Percentiles rank a stretch among this genome's conserved stretches.
Evolutionary conservation across 305 asterid species (phyloP).

Genomic region (Caryopteris hybrid): DNA sequence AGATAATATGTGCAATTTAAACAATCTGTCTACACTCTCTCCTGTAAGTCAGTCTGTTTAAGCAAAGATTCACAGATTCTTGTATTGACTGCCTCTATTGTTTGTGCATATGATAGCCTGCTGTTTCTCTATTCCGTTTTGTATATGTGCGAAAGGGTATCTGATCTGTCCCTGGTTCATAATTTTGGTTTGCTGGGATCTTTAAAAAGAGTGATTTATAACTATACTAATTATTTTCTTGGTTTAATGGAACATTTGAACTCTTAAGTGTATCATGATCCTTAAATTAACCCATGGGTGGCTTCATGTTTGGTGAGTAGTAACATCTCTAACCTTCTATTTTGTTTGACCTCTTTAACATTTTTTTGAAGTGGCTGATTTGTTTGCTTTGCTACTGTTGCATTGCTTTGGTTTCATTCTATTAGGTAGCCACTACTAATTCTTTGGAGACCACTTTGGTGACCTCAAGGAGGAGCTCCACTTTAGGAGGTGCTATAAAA

Average conservation of each 20-base stretch:
- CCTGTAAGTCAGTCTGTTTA: conserved; percentile 19
- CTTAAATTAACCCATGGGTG: background rate
- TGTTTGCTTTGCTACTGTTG: background rate
- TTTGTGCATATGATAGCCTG: conserved; percentile 1
- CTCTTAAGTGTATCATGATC: background rate
- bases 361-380: background rate
- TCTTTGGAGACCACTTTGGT: background rate
- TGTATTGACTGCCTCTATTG: background rate
- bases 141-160: no score
- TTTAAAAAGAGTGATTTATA: background rate
- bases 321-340: background rate
- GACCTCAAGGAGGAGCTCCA: background rate
- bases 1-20: conserved; percentile 10
- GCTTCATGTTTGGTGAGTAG: background rate
- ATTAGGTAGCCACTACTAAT: background rate
- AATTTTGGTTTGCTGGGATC: background rate
- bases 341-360: background rate
- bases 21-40: conserved; percentile 10
- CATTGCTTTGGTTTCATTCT: background rate
- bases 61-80: background rate
- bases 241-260: background rate
- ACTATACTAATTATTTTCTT: background rate
- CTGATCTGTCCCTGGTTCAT: no score
- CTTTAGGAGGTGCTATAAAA: no score
- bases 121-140: background rate